Evolutionary conservation across 179 eudicot species (phyloP).

Genomic region (Pouteria campechiana): DNA sequence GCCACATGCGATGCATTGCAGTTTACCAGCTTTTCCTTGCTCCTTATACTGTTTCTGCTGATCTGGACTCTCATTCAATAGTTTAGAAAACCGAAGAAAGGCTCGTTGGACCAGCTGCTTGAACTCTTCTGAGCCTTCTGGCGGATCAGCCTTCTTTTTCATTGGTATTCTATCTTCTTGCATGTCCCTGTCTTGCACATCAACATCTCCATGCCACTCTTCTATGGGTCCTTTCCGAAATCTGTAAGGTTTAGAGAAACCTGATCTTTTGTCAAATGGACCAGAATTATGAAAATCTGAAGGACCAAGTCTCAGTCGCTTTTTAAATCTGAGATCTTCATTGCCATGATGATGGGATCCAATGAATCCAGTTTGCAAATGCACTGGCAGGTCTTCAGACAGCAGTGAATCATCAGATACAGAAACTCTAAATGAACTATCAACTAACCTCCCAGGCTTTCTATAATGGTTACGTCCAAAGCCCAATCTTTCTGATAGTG

Average conservation of each 20-base stretch:
- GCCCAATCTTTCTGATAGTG: constrained; percentile 9
- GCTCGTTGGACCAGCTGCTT: constrained; percentile 30
- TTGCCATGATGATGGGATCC: constrained; percentile 16
- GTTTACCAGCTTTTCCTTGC: constrained; percentile 52
- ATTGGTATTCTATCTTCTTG: constrained; percentile 10
- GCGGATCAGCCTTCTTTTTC: constrained; percentile 17
- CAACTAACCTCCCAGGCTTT: constrained; percentile 12
- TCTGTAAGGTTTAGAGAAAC: constrained; percentile 16
- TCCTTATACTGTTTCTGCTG: constrained; percentile 36
- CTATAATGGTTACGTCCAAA: constrained; percentile 8
- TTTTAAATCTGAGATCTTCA: constrained; percentile 20
- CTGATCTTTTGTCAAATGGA: constrained; percentile 12
- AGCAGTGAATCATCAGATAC: constrained; percentile 9
- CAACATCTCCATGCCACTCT: constrained; percentile 8
- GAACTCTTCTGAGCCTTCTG: constrained; percentile 39
- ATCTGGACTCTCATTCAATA: constrained; percentile 34
- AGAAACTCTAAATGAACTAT: constrained; percentile 11
- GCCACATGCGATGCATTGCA: constrained; percentile 59
- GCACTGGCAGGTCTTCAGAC: constrained; percentile 10
- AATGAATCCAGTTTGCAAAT: constrained; percentile 6
- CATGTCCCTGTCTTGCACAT: constrained; percentile 6
- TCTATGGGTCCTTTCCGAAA: constrained; percentile 20
- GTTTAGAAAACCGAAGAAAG: constrained; percentile 35
- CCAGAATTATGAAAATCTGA: constrained; percentile 7
- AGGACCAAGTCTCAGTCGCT: constrained; percentile 15